Base-by-base conservation (phyloP, 2,329 filamentous ascomycete genomes). In the Paraphaeosphaeria minitans region DNA sequence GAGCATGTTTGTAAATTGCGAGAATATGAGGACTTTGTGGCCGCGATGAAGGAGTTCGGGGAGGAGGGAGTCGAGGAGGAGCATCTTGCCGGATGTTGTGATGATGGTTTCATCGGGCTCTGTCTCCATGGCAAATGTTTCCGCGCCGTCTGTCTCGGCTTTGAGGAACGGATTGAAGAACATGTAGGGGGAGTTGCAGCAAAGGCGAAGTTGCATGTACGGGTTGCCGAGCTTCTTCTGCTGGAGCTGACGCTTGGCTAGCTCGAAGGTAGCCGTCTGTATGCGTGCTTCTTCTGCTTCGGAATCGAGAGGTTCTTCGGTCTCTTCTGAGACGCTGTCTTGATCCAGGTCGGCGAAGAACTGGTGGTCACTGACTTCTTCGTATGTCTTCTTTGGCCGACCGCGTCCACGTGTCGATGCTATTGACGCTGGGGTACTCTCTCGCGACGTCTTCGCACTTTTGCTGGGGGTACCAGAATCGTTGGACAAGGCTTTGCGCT, bases 11-110 rank as follows among this genome's bases (percentile, higher is more conserved):
- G 93, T 96, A 80, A 99, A 99, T 72, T 99, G 95, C 0, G 92
- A 96, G 77, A 99, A 99, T 53, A 99, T 92, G 47, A 99, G 85
- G 29, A 98, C 89, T 72, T 98, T 98, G 79, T 97, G 93, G 3
- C 86, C 89, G 0, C 86, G 83, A 0, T 80, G 65, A 58, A 99
- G 89, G 0, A 99, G 83, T 1, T 83, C 83, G 0, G 91, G 90
- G 0, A 99, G 84, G 0, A 99, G 83, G 0, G 92, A 87, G 73
- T 99, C 95, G 0, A 99, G 85, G 0, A 99, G 85, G 2, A 97
- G 85, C 92, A 99, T 97, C 75, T 99, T 99, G 14, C 95, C 95
- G 0, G 93, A 97, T 0, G 91, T 87, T 0, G 90, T 94, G 35
- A 99, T 86, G 6, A 99, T 85, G 1, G 85, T 89, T 71, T 96